Evolutionary conservation across 257 asterid species (phyloP).

Genomic region (Nicotiana paniculata): DNA sequence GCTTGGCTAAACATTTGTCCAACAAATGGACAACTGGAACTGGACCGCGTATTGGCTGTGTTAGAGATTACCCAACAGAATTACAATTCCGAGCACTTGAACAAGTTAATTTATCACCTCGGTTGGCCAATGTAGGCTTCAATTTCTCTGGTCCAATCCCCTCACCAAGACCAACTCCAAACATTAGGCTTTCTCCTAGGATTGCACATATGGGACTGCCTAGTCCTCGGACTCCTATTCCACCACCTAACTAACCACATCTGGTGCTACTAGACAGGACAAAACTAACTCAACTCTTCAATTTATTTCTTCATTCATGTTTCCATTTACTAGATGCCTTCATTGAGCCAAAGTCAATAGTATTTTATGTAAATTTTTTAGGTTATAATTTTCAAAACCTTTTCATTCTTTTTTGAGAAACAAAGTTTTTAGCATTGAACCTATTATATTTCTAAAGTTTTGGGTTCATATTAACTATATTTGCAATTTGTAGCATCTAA

Average conservation of each 20-base stretch:
- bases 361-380: no score
- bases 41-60: slow-evolving; percentile 90
- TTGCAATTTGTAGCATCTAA: no score
- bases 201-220: slow-evolving; percentile 84
- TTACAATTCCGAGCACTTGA: slow-evolving; percentile 77
- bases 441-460: no score
- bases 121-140: slow-evolving; percentile 37
- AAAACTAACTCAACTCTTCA: not conserved
- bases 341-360: no score
- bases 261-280: not conserved
- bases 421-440: no score
- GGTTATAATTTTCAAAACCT: no score
- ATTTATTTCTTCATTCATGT: slow-evolving; percentile 1
- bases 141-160: slow-evolving; percentile 72
- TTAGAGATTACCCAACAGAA: slow-evolving; percentile 73
- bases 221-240: slow-evolving; percentile 66
- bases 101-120: slow-evolving; percentile 84
- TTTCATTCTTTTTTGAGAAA: no score
- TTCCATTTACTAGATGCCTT: not conserved
- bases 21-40: slow-evolving; percentile 80
- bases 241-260: slow-evolving; percentile 12
- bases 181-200: slow-evolving; percentile 69
- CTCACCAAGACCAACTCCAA: slow-evolving; percentile 92
- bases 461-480: no score
- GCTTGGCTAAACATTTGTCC: slow-evolving; percentile 57